Evolutionary conservation across 495 filamentous ascomycete species (phyloP).

Genomic region (Stereocaulon alpinum): DNA sequence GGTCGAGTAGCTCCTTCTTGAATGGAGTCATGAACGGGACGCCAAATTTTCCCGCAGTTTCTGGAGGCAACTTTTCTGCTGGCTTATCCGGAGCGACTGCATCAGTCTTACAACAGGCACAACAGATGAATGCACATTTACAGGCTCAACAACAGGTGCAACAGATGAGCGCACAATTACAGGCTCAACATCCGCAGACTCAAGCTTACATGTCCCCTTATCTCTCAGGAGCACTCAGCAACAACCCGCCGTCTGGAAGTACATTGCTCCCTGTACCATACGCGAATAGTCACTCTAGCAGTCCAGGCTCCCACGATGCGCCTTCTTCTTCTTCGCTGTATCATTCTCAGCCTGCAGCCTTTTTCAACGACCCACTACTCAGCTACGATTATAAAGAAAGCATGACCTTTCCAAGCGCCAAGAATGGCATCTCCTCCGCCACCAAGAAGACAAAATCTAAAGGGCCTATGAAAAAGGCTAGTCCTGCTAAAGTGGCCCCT

Average conservation of each 20-base stretch:
- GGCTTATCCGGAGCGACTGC: background rate
- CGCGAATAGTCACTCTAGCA: constrained; percentile 8
- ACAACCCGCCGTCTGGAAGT: background rate
- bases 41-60: background rate
- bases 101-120: background rate
- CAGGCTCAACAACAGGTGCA: no score
- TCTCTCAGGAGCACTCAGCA: background rate
- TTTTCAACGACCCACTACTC: background rate
- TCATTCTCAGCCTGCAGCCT: background rate
- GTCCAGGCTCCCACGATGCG: background rate
- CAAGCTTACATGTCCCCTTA: constrained; percentile 7
- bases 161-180: background rate
- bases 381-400: background rate
- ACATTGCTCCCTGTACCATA: background rate
- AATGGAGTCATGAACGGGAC: constrained; percentile 1
- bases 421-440: background rate
- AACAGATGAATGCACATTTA: background rate
- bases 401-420: background rate
- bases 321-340: background rate
- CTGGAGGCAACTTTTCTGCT: background rate
- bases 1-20: background rate
- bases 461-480: constrained; percentile 5
- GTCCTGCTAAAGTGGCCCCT: background rate
- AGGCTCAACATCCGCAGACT: background rate
- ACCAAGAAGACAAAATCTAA: constrained; percentile 10